A percentile compares a stretch with the other conserved stretches of the same genome.
These are phyloP conservation scores for Colletotrichum melonis DNA, from an alignment of 2,329 filamentous ascomycete genomes.

Conservation along the genomic window DNA sequence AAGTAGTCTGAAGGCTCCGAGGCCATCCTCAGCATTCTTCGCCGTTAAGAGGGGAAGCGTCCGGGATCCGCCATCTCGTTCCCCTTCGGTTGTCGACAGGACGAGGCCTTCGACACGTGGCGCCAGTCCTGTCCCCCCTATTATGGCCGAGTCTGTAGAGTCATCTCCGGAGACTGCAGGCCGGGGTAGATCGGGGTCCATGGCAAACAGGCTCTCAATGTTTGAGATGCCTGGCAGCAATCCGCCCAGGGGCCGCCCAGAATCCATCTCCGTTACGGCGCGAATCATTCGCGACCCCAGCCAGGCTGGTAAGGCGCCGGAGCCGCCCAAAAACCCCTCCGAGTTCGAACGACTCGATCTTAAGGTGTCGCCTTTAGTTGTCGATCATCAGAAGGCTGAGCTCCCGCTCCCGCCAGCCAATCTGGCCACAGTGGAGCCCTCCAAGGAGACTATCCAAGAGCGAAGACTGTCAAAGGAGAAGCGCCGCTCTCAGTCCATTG, in stretches of 20 bases:
- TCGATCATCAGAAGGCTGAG: constrained; percentile 64
- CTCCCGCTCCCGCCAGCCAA: constrained; percentile 43
- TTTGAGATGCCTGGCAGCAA: constrained; percentile 58
- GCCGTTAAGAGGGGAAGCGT: constrained; percentile 61
- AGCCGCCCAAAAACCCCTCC: constrained; percentile 52
- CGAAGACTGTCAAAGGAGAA: constrained; percentile 57
- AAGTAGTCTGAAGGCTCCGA: constrained; percentile 31
- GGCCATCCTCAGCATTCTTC: constrained; percentile 67
- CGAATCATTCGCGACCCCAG: constrained; percentile 78
- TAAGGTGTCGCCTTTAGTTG: constrained; percentile 68
- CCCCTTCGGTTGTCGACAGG: constrained; percentile 59
- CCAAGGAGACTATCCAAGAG: constrained; percentile 61
- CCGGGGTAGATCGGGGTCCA: constrained; percentile 63
- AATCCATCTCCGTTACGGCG: constrained; percentile 90
- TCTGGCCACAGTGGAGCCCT: constrained; percentile 39
- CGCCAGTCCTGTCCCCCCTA: constrained; percentile 48
- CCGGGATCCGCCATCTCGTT: constrained; percentile 53
- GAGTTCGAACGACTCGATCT: constrained; percentile 63
- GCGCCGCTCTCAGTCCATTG: constrained; percentile 48
- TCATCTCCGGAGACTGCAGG: constrained; percentile 57
- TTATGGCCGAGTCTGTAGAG: constrained; percentile 54
- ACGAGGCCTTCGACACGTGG: constrained; percentile 50
- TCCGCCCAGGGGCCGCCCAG: constrained; percentile 63
- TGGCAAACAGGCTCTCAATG: constrained; percentile 66
- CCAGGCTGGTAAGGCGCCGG: constrained; percentile 54